Conservation (phyloP, 257 asterid genomes). For the Rehmannia glutinosa region DNA sequence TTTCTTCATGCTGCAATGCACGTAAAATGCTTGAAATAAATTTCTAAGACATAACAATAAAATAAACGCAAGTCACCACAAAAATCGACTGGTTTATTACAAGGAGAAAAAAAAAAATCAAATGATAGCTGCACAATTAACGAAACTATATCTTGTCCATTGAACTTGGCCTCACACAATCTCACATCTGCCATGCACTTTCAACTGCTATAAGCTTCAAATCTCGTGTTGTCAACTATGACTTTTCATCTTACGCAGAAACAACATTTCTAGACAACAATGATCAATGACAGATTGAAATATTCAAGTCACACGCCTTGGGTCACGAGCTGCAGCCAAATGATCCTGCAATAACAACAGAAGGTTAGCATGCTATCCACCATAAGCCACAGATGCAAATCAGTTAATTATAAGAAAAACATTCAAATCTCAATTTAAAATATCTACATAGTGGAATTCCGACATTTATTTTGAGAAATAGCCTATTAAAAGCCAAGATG, state of each 20-base stretch:
- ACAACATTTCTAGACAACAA: slow-evolving; percentile 9
- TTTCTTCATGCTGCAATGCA: too few species aligned
- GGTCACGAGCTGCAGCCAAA: slow-evolving; percentile 86
- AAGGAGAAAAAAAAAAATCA: not conserved
- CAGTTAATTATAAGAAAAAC: not conserved
- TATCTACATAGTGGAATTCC: not conserved
- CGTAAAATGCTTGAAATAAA: not conserved
- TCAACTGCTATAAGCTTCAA: not conserved
- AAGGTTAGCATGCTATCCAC: not conserved
- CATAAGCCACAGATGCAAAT: not conserved
- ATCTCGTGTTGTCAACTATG: not conserved
- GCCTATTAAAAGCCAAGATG: not conserved
- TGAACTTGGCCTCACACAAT: not conserved
- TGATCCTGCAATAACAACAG: slow-evolving; percentile 69
- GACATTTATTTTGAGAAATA: not conserved
- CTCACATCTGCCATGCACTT: not conserved
- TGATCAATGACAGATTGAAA: not conserved
- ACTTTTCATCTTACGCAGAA: slow-evolving; percentile 16
- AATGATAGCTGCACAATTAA: slow-evolving; percentile 27
- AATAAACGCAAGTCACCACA: slow-evolving; percentile 5
- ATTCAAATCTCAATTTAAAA: not conserved
- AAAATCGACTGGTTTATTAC: slow-evolving; percentile 17
- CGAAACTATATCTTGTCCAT: not conserved
- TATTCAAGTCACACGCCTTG: slow-evolving; percentile 56
- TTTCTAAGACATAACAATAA: not conserved